These are phyloP conservation scores for Breviolum minutum DNA, from an alignment of 73 alveolate genomes.

Conservation along the genomic window DNA sequence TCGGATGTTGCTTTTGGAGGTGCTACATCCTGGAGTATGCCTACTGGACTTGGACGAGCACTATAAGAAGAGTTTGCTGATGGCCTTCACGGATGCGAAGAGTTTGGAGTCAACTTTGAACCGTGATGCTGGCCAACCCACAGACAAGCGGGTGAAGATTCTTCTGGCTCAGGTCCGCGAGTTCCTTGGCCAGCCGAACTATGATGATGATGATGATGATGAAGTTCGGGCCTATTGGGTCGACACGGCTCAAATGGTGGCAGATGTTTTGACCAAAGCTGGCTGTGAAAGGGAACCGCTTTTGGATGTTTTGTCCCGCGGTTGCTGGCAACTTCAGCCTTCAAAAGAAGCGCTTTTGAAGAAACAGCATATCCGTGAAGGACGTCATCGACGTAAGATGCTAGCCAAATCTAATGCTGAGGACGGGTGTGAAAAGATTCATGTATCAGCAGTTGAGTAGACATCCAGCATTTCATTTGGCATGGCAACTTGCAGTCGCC, in stretches of 20 bases:
- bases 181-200: not conserved
- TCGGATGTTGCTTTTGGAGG: constrained; percentile 2
- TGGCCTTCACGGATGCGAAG: constrained; percentile 10
- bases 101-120: not conserved
- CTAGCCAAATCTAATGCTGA: not conserved
- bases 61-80: not conserved
- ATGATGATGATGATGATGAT: not conserved
- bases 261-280: constrained; percentile 16
- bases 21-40: not conserved
- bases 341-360: not conserved
- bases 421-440: constrained; percentile 32
- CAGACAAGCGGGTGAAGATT: constrained; percentile 10
- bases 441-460: no score
- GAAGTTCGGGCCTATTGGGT: not conserved
- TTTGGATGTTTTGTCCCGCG: not conserved
- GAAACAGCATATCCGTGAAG: not conserved
- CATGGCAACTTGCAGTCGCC: no score
- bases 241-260: constrained; percentile 24
- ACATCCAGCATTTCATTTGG: no score
- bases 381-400: not conserved
- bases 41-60: not conserved
- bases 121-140: not conserved
- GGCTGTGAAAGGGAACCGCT: constrained; percentile 24
- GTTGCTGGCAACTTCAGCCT: not conserved
- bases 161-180: constrained; percentile 23